phyloP scores from a whole-genome alignment of 2,329 filamentous ascomycete species.

The Falciphora oryzae region DNA sequence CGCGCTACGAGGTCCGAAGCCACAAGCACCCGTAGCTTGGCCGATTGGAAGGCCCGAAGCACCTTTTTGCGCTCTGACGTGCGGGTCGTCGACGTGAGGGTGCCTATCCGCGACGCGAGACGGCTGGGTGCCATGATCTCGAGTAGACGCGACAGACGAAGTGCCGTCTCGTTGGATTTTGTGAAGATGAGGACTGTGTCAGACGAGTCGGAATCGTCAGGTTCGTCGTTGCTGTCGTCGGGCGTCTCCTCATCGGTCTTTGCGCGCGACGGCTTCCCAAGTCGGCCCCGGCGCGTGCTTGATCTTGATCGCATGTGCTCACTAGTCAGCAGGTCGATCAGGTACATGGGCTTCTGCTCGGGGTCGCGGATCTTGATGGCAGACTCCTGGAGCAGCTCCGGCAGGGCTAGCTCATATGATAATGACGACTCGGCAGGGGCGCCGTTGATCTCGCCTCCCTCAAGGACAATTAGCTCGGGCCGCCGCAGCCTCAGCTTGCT shows the following conservation, averaged over 20 bases:
- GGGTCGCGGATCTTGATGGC: slow-evolving; percentile 64
- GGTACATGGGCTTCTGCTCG: slow-evolving; percentile 72
- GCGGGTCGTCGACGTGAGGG: slow-evolving; percentile 72
- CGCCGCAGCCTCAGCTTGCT: slow-evolving; percentile 65
- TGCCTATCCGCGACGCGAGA: slow-evolving; percentile 53
- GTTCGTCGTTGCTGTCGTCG: slow-evolving; percentile 20
- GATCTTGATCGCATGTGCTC: slow-evolving; percentile 34
- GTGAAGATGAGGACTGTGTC: slow-evolving; percentile 72
- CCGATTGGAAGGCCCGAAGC: slow-evolving; percentile 57
- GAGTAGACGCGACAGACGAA: slow-evolving; percentile 79
- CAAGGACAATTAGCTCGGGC: slow-evolving; percentile 71
- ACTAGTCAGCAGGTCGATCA: slow-evolving; percentile 68
- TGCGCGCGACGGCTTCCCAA: neutral
- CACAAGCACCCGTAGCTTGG: slow-evolving; percentile 67
- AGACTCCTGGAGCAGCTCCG: slow-evolving; percentile 55
- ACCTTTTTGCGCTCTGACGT: slow-evolving; percentile 64
- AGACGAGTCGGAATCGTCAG: slow-evolving; percentile 30
- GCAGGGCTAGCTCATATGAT: slow-evolving; percentile 47
- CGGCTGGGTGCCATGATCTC: slow-evolving; percentile 55
- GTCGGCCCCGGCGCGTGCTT: slow-evolving; percentile 7
- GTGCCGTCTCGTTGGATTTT: slow-evolving; percentile 80
- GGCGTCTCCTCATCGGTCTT: neutral
- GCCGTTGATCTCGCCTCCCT: slow-evolving; percentile 38
- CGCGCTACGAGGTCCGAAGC: slow-evolving; percentile 91
- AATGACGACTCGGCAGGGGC: slow-evolving; percentile 18